phyloP scores from a whole-genome alignment of 768 basidiomycete species.

The Macrolepiota fuliginosa region DNA sequence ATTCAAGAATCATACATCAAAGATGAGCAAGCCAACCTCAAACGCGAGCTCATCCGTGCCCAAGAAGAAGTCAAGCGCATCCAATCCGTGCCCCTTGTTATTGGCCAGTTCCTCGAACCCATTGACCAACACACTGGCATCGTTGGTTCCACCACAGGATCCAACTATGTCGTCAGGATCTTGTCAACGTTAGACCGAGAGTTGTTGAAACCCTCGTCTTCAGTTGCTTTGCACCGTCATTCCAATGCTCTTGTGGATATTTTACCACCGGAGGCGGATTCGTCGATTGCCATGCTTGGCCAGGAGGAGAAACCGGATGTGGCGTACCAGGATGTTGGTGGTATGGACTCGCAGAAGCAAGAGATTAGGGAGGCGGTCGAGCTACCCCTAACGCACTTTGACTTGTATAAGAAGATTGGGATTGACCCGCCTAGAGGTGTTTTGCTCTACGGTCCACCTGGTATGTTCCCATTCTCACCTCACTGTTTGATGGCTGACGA shows the following conservation, averaged over 20 bases:
- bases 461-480: conserved; percentile 35
- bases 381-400: conserved; percentile 93
- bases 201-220: conserved; percentile 93
- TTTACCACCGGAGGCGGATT: conserved; percentile 97
- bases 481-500: not conserved
- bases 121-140: conserved; percentile 98
- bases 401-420: conserved; percentile 98
- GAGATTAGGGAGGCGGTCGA: conserved; percentile 99
- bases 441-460: conserved; percentile 94
- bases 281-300: conserved; percentile 92
- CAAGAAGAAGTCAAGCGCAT: conserved; percentile 99
- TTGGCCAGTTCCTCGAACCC: conserved; percentile 98
- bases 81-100: conserved; percentile 97
- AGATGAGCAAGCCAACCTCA: conserved; percentile 96
- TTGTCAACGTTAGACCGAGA: conserved; percentile 96
- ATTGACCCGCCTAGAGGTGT: conserved; percentile 99
- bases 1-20: conserved; percentile 97
- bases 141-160: conserved; percentile 96
- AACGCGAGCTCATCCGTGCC: conserved; percentile 95
- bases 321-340: conserved; percentile 90
- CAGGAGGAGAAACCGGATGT: conserved; percentile 96
- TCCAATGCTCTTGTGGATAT: conserved; percentile 99
- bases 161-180: conserved; percentile 97
- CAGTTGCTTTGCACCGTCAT: conserved; percentile 98
- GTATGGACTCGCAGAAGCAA: conserved; percentile 97